These are phyloP conservation scores for Stephanodiscus triporus DNA, from an alignment of 108 stramenopile genomes.

Conservation along the genomic window DNA sequence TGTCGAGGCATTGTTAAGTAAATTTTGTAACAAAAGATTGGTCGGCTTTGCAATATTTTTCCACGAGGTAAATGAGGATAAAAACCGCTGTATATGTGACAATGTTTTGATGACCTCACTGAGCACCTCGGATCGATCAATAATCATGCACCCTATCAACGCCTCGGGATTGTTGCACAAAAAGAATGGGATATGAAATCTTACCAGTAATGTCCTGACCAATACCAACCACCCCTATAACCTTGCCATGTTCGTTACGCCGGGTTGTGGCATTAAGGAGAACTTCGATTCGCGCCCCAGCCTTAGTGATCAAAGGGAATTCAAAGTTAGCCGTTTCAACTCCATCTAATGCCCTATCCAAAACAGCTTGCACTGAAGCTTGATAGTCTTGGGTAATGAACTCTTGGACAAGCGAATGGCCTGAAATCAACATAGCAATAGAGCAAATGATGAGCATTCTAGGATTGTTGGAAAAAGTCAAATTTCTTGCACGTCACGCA, in stretches of 20 bases:
- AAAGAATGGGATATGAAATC: slow-evolving; percentile 27
- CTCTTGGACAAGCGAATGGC: slow-evolving; percentile 33
- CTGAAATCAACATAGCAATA: slow-evolving; percentile 12
- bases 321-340: slow-evolving; percentile 49
- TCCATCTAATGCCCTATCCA: slow-evolving; percentile 45
- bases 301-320: slow-evolving; percentile 48
- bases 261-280: slow-evolving; percentile 76
- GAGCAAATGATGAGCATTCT: no score
- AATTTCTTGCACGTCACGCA: no score
- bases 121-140: slow-evolving; percentile 55
- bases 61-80: slow-evolving; percentile 54
- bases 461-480: no score
- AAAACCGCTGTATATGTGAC: slow-evolving; percentile 72
- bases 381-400: slow-evolving; percentile 45
- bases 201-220: slow-evolving; percentile 21
- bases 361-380: slow-evolving; percentile 43
- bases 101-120: slow-evolving; percentile 65
- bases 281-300: slow-evolving; percentile 21
- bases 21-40: background rate
- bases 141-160: slow-evolving; percentile 71
- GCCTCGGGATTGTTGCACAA: slow-evolving; percentile 18
- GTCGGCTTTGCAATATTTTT: slow-evolving; percentile 5
- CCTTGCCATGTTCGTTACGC: slow-evolving; percentile 52
- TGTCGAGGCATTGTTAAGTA: no score
- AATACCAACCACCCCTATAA: slow-evolving; percentile 71